Evolutionary conservation across 139 green algal species (phyloP), one percentile per base, ranked within the genome.

Genomic region (Chlorella sp.): DNA sequence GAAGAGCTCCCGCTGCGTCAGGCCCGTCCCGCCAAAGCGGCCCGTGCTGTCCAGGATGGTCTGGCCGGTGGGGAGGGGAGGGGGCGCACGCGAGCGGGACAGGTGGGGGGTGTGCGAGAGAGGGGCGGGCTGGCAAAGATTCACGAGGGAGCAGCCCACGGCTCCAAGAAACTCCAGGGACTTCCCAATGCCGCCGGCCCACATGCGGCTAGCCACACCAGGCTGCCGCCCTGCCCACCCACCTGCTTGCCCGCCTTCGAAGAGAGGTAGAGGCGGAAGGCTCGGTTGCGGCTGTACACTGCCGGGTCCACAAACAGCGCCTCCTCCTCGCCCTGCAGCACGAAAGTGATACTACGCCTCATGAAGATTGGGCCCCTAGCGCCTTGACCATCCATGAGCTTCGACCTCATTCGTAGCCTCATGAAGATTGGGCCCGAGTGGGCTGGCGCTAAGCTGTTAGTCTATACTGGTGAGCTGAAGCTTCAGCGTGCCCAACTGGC

Each of bases 231-330:
- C 34, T 80, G 26, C 6, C 11, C 1, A 32, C 43, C 28, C 44
- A 84, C 84, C 1, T 77, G 24, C 82, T 94, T 94, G 83, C 92
- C 94, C 22, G 80, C 87, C 73, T 95, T 95, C 76, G 80, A 90
- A 24, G 92, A 94, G 28, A 94, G 79, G 81, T 88, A 86, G 26
- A 96, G 85, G 17, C 93, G 90, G 68, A 96, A 96, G 26, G 93
- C 92, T 56, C 94, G 88, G 86, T 97, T 97, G 44, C 90, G 87
- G 3, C 92, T 92, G 92, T 97, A 97, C 20, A 97, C 94, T 0
- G 87, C 92, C 6, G 80, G 88, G 79, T 97, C 80, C 11, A 76
- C 84, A 64, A 86, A 74, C 81, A 76, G 74, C 13, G 60, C 65
- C 69, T 86, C 76, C 77, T 83, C 77, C 1, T 36, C 77, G 73